Evolutionary conservation across 352 stramenopile species (phyloP).

Genomic region (Globisporangium recalcitrans): DNA sequence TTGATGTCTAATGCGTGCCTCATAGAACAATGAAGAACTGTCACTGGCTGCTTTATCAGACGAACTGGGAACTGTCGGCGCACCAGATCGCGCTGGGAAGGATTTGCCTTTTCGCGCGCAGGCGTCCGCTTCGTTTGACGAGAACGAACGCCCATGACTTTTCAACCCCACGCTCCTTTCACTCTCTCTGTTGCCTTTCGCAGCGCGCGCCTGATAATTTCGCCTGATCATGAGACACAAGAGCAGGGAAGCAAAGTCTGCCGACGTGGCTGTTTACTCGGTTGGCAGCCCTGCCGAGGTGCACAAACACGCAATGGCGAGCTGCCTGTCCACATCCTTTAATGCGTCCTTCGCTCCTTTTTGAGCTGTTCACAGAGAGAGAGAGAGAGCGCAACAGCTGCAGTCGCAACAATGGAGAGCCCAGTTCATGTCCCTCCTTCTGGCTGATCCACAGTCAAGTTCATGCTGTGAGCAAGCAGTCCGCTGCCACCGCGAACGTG

Average conservation of each 20-base stretch:
- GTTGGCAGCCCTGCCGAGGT: background rate
- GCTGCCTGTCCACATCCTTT: background rate
- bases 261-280: background rate
- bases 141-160: background rate
- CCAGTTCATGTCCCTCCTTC: too few relatives aligned
- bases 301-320: background rate
- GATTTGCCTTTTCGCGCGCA: background rate
- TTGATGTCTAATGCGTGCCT: background rate
- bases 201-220: background rate
- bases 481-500: background rate
- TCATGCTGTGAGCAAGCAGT: background rate
- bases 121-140: background rate
- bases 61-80: background rate
- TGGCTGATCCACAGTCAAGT: too few relatives aligned
- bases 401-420: background rate
- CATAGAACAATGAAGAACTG: background rate
- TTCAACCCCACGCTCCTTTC: background rate
- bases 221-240: background rate
- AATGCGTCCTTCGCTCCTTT: background rate
- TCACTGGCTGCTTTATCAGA: background rate
- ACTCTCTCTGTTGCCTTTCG: background rate
- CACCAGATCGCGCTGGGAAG: background rate
- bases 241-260: background rate
- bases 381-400: too few relatives aligned
- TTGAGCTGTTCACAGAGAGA: background rate